Percentiles rank a stretch among this genome's conserved stretches.
Evolutionary conservation across 2,329 filamentous ascomycete genomes (phyloP).

Genomic region (Zasmidium angulare): DNA sequence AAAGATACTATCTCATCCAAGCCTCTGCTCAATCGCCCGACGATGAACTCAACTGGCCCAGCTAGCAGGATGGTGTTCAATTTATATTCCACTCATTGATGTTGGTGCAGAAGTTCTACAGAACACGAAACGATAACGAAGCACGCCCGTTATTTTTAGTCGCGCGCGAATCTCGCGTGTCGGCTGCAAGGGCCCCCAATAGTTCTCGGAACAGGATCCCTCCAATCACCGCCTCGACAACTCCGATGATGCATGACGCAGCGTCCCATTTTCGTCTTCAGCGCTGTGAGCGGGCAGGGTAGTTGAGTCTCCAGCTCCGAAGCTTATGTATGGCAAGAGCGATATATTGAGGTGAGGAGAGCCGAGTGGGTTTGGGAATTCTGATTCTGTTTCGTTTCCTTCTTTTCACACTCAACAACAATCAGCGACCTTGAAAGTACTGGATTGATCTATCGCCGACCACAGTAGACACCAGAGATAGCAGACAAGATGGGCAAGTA

Average conservation of each 20-base stretch:
- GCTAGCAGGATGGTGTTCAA: too few species aligned
- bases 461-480: neutral
- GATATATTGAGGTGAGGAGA: neutral
- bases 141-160: neutral
- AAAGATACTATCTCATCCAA: too few species aligned
- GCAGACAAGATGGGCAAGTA: slow-evolving; percentile 18
- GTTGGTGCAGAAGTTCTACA: too few species aligned
- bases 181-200: neutral
- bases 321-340: neutral
- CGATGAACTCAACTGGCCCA: too few species aligned
- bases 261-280: neutral
- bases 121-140: too few species aligned
- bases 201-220: neutral
- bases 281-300: too few species aligned
- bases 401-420: neutral
- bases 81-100: too few species aligned
- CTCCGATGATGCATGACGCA: slow-evolving; percentile 9
- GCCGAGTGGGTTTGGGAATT: neutral
- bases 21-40: too few species aligned
- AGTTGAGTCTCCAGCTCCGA: slow-evolving; percentile 1
- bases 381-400: neutral
- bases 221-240: slow-evolving; percentile 9
- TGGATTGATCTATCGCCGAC: neutral
- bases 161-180: neutral
- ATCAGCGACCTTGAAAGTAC: neutral